Evolutionary conservation across 2,329 filamentous ascomycete species (phyloP).

Genomic region (Aspergillus hiratsukae): DNA sequence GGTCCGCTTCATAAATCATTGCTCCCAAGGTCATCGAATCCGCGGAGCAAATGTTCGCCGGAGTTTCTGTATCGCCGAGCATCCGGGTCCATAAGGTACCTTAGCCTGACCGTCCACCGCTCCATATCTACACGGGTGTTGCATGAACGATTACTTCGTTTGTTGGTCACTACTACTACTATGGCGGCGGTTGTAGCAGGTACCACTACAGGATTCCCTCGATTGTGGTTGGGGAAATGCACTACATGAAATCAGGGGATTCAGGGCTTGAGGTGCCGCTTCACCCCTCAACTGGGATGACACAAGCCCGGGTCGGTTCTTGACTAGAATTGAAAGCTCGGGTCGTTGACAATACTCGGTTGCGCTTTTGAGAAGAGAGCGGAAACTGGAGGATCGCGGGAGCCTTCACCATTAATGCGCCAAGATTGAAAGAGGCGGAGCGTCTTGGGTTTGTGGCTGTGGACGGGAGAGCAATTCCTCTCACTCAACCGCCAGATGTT

Average conservation of each 20-base stretch:
- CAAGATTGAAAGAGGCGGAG: background rate
- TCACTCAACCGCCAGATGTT: background rate
- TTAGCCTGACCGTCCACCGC: no score
- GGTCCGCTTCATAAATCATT: background rate
- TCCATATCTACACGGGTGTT: background rate
- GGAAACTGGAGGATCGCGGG: no score
- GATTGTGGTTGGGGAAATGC: no score
- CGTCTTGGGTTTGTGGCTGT: background rate
- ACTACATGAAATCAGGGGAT: no score
- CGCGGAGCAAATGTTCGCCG: constrained; percentile 26
- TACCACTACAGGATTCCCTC: no score
- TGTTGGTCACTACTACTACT: background rate
- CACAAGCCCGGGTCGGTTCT: no score
- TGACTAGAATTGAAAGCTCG: no score
- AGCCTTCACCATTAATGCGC: no score
- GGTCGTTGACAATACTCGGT: no score
- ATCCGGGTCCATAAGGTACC: background rate
- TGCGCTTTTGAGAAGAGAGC: no score
- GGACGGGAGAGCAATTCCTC: background rate
- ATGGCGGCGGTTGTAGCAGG: background rate
- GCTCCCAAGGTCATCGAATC: background rate
- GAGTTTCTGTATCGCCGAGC: constrained; percentile 26
- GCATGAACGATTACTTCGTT: background rate
- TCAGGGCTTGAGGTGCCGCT: no score
- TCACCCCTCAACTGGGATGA: no score